Percentiles rank a stretch among this genome's conserved stretches.
phyloP scores from a whole-genome alignment of 441 rosid species.

The Raphanus hybrid region DNA sequence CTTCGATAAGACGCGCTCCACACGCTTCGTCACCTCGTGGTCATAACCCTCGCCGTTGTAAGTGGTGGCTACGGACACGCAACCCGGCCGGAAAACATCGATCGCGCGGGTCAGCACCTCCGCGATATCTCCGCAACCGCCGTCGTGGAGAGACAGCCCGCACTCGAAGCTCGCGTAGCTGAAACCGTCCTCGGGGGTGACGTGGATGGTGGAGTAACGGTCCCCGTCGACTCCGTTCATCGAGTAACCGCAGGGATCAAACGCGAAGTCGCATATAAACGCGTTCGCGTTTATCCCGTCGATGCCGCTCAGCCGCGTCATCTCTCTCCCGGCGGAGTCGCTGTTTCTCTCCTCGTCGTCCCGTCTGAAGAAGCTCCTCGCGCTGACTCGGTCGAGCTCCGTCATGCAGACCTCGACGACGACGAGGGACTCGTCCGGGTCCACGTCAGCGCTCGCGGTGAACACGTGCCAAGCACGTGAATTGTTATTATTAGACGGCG shows the following conservation, averaged over 20 bases:
- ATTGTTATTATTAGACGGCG: constrained; percentile 55
- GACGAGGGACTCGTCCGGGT: constrained; percentile 26
- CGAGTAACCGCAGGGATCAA: constrained; percentile 97
- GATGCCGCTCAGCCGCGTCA: constrained; percentile 83
- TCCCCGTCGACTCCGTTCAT: constrained; percentile 91
- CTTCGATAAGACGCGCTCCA: constrained; percentile 66
- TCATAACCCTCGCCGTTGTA: constrained; percentile 45
- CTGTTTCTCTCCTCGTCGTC: constrained; percentile 56
- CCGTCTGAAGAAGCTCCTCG: constrained; percentile 64
- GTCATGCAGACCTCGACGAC: constrained; percentile 96
- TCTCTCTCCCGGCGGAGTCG: constrained; percentile 67
- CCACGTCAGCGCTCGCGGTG: constrained; percentile 62
- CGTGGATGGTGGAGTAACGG: constrained; percentile 94
- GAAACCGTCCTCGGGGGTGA: constrained; percentile 93
- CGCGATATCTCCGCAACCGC: constrained; percentile 49
- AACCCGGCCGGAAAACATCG: constrained; percentile 78
- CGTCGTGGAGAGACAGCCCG: constrained; percentile 62
- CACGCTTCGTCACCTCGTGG: constrained; percentile 66
- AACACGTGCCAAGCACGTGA: constrained; percentile 91
- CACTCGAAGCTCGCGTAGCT: constrained; percentile 97
- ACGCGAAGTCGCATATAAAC: constrained; percentile 81
- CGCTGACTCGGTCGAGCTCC: constrained; percentile 73
- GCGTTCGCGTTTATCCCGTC: constrained; percentile 68
- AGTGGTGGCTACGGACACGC: constrained; percentile 74
- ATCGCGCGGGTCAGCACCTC: constrained; percentile 62